Base-by-base conservation (phyloP, 169 alveolate species). In the Plasmodium fragile region DNA sequence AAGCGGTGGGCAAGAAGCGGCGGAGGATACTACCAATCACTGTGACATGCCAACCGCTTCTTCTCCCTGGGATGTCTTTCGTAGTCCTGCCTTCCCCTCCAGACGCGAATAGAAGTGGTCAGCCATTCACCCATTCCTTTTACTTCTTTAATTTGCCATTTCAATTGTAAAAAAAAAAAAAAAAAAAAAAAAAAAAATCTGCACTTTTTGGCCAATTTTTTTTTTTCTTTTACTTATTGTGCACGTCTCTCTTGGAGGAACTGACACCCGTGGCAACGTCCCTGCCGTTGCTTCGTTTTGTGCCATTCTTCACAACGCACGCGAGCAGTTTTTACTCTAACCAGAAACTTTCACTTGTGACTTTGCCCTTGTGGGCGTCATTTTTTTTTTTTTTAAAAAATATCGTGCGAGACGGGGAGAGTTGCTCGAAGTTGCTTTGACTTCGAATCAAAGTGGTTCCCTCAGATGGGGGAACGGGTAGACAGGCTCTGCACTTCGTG, bases 71-170 rank as follows among this genome's bases (percentile, higher is more conserved):
- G 13, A 41, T 41, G 11, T 2, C n/a, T n/a, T n/a, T n/a, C n/a
- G n/a, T n/a, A n/a, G n/a, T n/a, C n/a, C n/a, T n/a, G n/a, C n/a
- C n/a, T n/a, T n/a, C n/a, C 55, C 55, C 55, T 18, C 55, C 34
- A 78, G 34, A 45, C n/a, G 16, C 11, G n/a, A 41, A 78, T 43
- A 25, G 16, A 80, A 80, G 13, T n/a, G 5, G 18, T 41, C 41
- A 13, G n/a, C 28, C 13, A 41, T 16, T 28, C 32, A 36, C 41
- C 39, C n/a, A 28, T 59, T 53, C 70, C 55, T 28, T 52, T 77
- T 22, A 59, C 16, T 59, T 79, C 85, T 81, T 81, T 53, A 81
- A 81, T 81, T 55, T 53, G 79, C 70, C 79, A 30, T 81, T 79
- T 43, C 70, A 79, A 79, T 43, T 39, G 59, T 16, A 79, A 79